A percentile compares a stretch with the other conserved stretches of the same genome.
phyloP scores from a whole-genome alignment of 805 yeast genomes.

The Blastobotrys attinorum region DNA sequence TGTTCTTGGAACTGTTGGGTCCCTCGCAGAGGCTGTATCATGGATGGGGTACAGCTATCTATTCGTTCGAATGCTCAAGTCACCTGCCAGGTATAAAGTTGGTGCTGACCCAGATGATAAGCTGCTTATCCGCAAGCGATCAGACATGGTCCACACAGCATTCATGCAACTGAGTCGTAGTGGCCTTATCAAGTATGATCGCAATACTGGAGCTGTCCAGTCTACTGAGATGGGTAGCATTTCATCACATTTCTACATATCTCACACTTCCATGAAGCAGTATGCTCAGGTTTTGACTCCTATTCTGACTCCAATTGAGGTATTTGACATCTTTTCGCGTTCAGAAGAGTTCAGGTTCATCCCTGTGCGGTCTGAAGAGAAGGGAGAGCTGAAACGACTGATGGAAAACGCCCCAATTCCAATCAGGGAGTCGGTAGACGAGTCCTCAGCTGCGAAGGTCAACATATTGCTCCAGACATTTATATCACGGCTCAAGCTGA shows the following conservation, averaged over 20 bases:
- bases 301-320: constrained; percentile 59
- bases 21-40: constrained; percentile 56
- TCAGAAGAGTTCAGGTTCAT: constrained; percentile 82
- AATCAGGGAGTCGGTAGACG: constrained; percentile 59
- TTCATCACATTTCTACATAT: constrained; percentile 80
- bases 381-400: constrained; percentile 58
- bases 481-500: constrained; percentile 66
- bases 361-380: constrained; percentile 83
- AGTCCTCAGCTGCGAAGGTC: constrained; percentile 62
- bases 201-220: constrained; percentile 37
- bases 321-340: constrained; percentile 65
- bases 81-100: constrained; percentile 70
- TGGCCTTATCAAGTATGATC: constrained; percentile 55
- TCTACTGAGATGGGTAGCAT: constrained; percentile 72
- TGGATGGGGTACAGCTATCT: constrained; percentile 82
- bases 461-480: constrained; percentile 77
- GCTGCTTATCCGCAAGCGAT: constrained; percentile 43
- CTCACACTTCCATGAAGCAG: constrained; percentile 59
- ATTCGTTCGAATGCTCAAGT: constrained; percentile 64
- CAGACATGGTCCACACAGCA: constrained; percentile 72
- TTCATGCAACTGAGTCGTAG: constrained; percentile 47
- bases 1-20: constrained; percentile 57
- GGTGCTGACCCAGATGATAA: constrained; percentile 45
- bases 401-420: constrained; percentile 80
- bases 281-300: constrained; percentile 60